Percentiles rank a stretch among this genome's conserved stretches.
Conservation (phyloP, 371 early-diverging fungal species). For the Haplosporangium sp. region DNA sequence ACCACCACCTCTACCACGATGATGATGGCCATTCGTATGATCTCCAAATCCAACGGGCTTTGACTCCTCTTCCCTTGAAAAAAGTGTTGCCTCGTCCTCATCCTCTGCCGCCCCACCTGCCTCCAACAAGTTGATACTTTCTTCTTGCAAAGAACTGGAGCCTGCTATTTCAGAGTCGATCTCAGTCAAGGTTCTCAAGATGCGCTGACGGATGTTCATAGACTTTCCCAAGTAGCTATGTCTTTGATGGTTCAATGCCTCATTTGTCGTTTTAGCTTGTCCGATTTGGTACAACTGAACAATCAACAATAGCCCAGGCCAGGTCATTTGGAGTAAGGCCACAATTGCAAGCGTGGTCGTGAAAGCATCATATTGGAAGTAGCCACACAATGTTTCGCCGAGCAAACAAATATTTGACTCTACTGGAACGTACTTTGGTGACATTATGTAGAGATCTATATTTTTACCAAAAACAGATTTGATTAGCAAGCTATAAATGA, state of each 20-base stretch:
- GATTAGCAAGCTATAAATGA: too few species aligned
- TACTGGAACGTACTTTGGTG: constrained; percentile 57
- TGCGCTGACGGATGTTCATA: constrained; percentile 57
- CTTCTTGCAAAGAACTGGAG: constrained; percentile 55
- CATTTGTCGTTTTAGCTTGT: constrained; percentile 89
- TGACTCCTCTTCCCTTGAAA: constrained; percentile 46
- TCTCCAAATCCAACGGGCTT: constrained; percentile 48
- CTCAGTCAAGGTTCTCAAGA: constrained; percentile 54
- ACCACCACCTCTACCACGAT: constrained; percentile 20
- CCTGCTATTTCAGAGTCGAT: constrained; percentile 57
- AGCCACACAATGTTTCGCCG: constrained; percentile 72
- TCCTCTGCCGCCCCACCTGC: constrained; percentile 25
- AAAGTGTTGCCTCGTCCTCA: constrained; percentile 37
- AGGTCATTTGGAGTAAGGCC: constrained; percentile 79
- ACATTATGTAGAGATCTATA: constrained; percentile 36
- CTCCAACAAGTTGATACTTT: constrained; percentile 52
- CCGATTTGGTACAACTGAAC: constrained; percentile 87
- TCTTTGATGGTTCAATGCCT: constrained; percentile 79
- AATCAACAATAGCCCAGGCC: constrained; percentile 82
- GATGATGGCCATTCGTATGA: constrained; percentile 33
- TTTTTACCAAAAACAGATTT: not conserved
- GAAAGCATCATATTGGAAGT: constrained; percentile 81
- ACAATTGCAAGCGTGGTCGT: constrained; percentile 76
- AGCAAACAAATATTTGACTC: constrained; percentile 70
- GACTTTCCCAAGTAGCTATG: constrained; percentile 60